Conservation (phyloP, 257 asterid genomes). For the Penstemon newberryi region DNA sequence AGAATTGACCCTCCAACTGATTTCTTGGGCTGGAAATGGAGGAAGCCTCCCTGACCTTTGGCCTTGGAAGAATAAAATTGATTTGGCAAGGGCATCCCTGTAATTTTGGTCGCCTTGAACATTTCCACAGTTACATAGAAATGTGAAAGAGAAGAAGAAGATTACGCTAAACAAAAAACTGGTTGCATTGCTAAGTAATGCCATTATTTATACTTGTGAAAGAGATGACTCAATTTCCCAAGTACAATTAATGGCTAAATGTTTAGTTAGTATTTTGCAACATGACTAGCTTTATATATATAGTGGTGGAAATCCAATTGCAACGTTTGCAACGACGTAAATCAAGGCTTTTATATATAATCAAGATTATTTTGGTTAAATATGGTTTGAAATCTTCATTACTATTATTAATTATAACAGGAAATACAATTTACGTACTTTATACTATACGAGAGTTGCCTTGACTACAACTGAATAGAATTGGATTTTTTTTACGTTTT, state of each 20-base stretch:
- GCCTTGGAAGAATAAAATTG: slow-evolving; percentile 83
- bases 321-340: slow-evolving; percentile 30
- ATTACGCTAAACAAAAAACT: slow-evolving; percentile 20
- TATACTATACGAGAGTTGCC: no score
- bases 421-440: no score
- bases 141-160: slow-evolving; percentile 25
- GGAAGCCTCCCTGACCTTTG: slow-evolving; percentile 84
- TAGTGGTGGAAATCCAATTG: slow-evolving; percentile 33
- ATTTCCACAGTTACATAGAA: slow-evolving; percentile 15
- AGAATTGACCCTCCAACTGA: slow-evolving; percentile 67
- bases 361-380: slow-evolving; percentile 9
- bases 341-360: slow-evolving; percentile 43
- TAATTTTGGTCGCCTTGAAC: slow-evolving; percentile 51
- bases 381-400: background rate
- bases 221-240: no score
- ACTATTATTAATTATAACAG: background rate
- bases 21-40: slow-evolving; percentile 28
- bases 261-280: background rate
- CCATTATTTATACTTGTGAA: slow-evolving; percentile 30
- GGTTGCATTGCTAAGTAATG: slow-evolving; percentile 21
- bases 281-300: slow-evolving; percentile 19
- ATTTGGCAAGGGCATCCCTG: slow-evolving; percentile 75
- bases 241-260: slow-evolving; percentile 1
- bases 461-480: no score
- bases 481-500: no score